Evolutionary conservation across 2,329 filamentous ascomycete species (phyloP), one percentile per base, ranked within the genome.

Genomic region (Penicillium crustosum): DNA sequence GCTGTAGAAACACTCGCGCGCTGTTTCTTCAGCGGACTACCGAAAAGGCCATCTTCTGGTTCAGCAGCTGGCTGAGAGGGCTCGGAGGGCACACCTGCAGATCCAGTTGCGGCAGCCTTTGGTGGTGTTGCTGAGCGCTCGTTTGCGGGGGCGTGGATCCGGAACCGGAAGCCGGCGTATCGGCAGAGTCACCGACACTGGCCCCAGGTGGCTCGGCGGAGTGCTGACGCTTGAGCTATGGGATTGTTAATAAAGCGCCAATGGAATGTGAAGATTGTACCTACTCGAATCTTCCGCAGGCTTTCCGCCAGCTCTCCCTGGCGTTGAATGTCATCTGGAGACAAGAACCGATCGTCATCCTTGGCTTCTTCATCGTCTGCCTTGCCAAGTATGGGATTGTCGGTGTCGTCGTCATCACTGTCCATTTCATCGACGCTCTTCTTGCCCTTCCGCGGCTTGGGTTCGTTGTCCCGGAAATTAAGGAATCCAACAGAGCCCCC

Each of bases 401-500:
- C 89, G 36, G 49, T 61, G 21, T 88, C 86, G 29, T 91, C 89
- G 29, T 88, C 85, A 35, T 90, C 88, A 61, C 89, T 93, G 66
- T 94, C 90, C 73, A 93, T 90, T 23, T 83, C 84, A 43, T 85
- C 87, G 57, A 84, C 78, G 61, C 76, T 80, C 75, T 86, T 88
- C 71, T 87, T 88, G 58, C 81, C 81, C 68, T 86, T 86, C 55
- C 81, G 67, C 45, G 74, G 75, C 9, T 65, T 68, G 17, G 81
- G 76, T 41, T 85, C 82, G 56, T 82, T 81, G 62, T 95, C 92
- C 53, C 93, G 86, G 79, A 97, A 97, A 15, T 90, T 86, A 3
- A 91, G 88, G 73, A 96, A 97, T 36, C 93, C 93, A 48, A 95
- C 90, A 0, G 91, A 93, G 27, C 93, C 92, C n/a, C 86, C 86